Evolutionary conservation across 345 rosid species (phyloP), one percentile per base, ranked within the genome.

Genomic region (Firmiana major): DNA sequence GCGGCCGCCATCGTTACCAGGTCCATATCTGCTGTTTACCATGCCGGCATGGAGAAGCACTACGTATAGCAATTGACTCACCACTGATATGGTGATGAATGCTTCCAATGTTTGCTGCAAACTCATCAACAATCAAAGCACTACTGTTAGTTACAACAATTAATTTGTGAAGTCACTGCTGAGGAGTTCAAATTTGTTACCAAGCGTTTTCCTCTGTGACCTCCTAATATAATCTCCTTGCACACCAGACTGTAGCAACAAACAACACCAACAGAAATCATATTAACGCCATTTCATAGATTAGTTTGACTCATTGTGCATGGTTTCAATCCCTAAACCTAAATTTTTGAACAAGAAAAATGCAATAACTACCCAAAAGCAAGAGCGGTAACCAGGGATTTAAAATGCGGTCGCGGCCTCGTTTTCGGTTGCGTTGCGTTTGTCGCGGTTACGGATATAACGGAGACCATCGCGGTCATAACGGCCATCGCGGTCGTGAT

Each of bases 91-190:
- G 6, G 77, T 17, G 43, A 76, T 60, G 63, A 81, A 51, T 64
- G 82, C 83, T 81, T 79, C 87, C 77, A 81, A 70, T 45, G 87
- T 84, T 84, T 59, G 81, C 82, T 79, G 86, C 83, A 75, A 71
- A 54, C 17, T 36, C 48, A 64, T 22, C 70, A 69, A 11, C 42
- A 31, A 1, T 31, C 34, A 31, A 31, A 31, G 34, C 34, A 31
- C 3, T 3, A 31, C 34, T 31, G 34, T 31, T 31, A 31, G n/a
- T n/a, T n/a, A n/a, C n/a, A n/a, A n/a, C n/a, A n/a, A 31, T 3
- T 31, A 53, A 5, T 19, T 19, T 5, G 9, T 19, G 58, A 53
- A 53, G 19, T 53, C 19, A 53, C 5, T 53, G 31, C 16, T 34
- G 16, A 62, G 26, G 15, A 62, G 11, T n/a, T 48, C 54, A 13